These are phyloP conservation scores for Tolypocladium sp. DNA, from an alignment of 2,329 filamentous ascomycete species.

Conservation along the genomic window DNA sequence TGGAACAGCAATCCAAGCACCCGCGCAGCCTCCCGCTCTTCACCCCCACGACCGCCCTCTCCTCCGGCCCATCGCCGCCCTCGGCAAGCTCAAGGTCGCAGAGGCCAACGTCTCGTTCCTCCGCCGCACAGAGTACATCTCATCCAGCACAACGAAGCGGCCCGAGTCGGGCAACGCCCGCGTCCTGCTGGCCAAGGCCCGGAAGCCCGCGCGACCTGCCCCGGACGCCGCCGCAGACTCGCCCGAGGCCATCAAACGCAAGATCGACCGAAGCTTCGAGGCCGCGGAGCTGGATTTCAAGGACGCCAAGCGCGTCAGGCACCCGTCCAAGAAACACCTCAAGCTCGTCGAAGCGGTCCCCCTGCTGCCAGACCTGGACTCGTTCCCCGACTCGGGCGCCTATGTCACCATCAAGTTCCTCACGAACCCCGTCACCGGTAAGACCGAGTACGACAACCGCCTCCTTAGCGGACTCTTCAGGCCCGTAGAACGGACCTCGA, in stretches of 20 bases:
- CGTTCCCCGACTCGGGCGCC: constrained; percentile 61
- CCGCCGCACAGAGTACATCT: constrained; percentile 92
- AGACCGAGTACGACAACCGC: constrained; percentile 46
- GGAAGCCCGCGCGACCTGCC: constrained; percentile 32
- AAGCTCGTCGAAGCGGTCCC: constrained; percentile 51
- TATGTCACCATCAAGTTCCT: constrained; percentile 63
- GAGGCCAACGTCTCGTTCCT: constrained; percentile 85
- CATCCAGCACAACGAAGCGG: constrained; percentile 46
- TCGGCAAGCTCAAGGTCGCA: constrained; percentile 73
- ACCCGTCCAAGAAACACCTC: constrained; percentile 49
- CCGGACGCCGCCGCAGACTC: constrained; percentile 52
- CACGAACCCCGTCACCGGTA: constrained; percentile 49
- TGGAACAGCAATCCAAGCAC: constrained; percentile 66
- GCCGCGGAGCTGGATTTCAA: constrained; percentile 43
- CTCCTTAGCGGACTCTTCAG: constrained; percentile 53
- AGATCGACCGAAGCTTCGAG: constrained; percentile 55
- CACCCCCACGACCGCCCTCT: constrained; percentile 81
- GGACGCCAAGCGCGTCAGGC: constrained; percentile 43
- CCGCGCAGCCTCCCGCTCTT: constrained; percentile 58
- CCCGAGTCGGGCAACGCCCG: constrained; percentile 33
- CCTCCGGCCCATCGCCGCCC: constrained; percentile 70
- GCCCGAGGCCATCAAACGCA: constrained; percentile 57
- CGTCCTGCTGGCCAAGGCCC: constrained; percentile 22
- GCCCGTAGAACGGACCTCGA: constrained; percentile 46
- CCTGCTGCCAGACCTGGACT: constrained; percentile 55